Base-by-base conservation (phyloP, 2,329 filamentous ascomycete genomes). In the Neobulgaria alba region DNA sequence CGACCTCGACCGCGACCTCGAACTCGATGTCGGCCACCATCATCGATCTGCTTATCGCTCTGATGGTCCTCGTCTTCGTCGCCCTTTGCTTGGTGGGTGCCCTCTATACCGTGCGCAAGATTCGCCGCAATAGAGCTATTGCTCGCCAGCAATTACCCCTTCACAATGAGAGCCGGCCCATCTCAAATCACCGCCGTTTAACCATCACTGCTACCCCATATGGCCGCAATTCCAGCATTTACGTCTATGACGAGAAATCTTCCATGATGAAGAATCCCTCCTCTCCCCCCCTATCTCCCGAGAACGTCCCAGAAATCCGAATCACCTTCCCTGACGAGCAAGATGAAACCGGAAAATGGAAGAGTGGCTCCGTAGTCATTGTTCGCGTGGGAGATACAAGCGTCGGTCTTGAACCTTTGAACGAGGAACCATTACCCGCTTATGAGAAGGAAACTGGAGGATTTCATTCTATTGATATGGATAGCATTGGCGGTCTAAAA, bases 301-400 rank as follows among this genome's bases (percentile, higher is more conserved):
- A 77, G 63, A 82, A 84, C 52, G 75, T 96, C 19, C 92, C 92
- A 15, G 85, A 96, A 67, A 98, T 98, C 57, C 87, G 89, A 65
- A 95, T 98, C 63, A 96, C 92, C 26, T 96, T 98, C 70, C 92
- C 92, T 12, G 86, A 93, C 56, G 92, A 96, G 69, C 82, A 93
- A 54, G 89, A 95, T 59, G 85, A 87, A 52, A 69, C 77, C 40
- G 90, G 90, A 53, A 86, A 80, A 63, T 74, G 75, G 55, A 84
- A 84, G 67, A 87, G 82, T 51, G 90, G 90, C 23, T 80, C 89
- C 21, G 88, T 96, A 38, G 83, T 98, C 16, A 79, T 96, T 26
- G 90, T 98, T 41, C 78, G 86, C 38, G 86, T 96, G 38, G 88
- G 89, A 48, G 92, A 96, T 51, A 82, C 85, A 35, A 73, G 79